phyloP scores from a whole-genome alignment of 2,329 filamentous ascomycete genomes.

The Lecanoromycetidae sp. region DNA sequence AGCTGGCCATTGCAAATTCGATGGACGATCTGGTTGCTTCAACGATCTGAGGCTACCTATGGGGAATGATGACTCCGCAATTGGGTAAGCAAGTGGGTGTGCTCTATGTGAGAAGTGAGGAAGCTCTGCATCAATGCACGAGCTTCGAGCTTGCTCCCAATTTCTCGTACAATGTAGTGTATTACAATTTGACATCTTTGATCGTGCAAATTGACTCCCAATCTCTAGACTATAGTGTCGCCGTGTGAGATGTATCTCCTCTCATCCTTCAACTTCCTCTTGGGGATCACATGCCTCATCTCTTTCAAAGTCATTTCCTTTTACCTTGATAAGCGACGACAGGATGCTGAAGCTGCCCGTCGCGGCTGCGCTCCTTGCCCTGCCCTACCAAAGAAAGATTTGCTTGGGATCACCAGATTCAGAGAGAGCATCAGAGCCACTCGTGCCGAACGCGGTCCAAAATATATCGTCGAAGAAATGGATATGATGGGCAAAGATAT shows the following conservation, averaged over 20 bases:
- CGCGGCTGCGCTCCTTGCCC: constrained; percentile 9
- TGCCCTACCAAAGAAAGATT: constrained; percentile 6
- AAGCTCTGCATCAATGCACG: too few relatives aligned
- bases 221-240: too few relatives aligned
- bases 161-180: too few relatives aligned
- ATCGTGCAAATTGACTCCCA: too few relatives aligned
- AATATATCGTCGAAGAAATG: constrained; percentile 7
- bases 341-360: constrained; percentile 9
- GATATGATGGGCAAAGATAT: constrained; percentile 8
- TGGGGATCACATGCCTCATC: neutral
- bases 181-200: too few relatives aligned
- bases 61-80: too few relatives aligned
- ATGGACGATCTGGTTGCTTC: too few relatives aligned
- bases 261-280: neutral
- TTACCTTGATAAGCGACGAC: constrained; percentile 4
- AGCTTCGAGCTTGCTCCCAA: too few relatives aligned
- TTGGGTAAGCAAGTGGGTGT: too few relatives aligned
- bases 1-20: too few relatives aligned
- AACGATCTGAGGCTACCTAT: too few relatives aligned
- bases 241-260: constrained; percentile 1
- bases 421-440: constrained; percentile 11
- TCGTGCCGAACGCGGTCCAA: constrained; percentile 8
- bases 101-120: too few relatives aligned
- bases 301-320: constrained; percentile 6
- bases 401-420: constrained; percentile 11